Evolutionary conservation across 805 yeast species (phyloP).

Genomic region (Lipomyces kockii): DNA sequence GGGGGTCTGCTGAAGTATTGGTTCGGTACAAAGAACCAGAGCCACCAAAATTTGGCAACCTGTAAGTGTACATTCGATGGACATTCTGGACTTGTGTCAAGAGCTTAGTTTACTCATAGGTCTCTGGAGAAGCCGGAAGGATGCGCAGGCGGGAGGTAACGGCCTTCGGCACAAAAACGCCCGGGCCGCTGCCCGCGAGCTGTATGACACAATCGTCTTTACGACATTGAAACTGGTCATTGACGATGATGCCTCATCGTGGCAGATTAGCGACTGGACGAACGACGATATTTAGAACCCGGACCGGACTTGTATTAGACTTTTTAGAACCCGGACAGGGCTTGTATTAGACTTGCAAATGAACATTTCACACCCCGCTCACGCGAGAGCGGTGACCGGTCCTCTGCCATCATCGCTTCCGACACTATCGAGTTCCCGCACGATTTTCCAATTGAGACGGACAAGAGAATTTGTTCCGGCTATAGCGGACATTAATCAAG

Average conservation of each 20-base stretch:
- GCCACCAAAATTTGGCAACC: neutral
- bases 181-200: neutral
- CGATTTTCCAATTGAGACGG: too few relatives aligned
- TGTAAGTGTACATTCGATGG: neutral
- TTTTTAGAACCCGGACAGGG: too few relatives aligned
- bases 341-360: too few relatives aligned
- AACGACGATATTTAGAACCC: neutral
- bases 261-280: neutral
- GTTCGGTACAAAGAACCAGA: slow-evolving; percentile 1
- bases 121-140: slow-evolving; percentile 1
- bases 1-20: neutral
- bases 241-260: neutral
- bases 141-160: neutral
- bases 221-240: neutral
- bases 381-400: too few relatives aligned
- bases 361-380: too few relatives aligned
- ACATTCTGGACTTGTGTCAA: neutral
- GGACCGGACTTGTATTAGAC: too few relatives aligned
- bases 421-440: too few relatives aligned
- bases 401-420: too few relatives aligned
- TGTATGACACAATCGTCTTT: neutral
- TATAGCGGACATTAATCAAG: too few relatives aligned
- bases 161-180: neutral
- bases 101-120: neutral
- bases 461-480: too few relatives aligned